Evolutionary conservation across 306 rosid genomes (phyloP).

Genomic region (Alnus rubra): DNA sequence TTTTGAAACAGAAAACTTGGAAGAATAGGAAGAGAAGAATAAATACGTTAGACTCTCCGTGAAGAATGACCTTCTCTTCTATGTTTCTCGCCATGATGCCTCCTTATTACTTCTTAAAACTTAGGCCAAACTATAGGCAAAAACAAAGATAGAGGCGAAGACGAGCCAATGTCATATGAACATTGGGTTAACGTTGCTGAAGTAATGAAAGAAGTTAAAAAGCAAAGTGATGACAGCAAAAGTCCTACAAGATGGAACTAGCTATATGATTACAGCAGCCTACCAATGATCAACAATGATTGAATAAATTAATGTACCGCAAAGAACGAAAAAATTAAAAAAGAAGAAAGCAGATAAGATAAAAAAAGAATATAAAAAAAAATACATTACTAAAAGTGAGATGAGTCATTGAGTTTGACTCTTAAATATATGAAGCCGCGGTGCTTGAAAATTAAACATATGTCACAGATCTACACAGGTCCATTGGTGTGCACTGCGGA

Average conservation of each 20-base stretch:
- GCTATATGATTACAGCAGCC: neutral
- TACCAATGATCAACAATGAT: neutral
- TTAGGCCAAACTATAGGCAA: neutral
- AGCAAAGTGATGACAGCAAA: neutral
- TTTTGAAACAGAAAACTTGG: neutral
- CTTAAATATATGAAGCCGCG: neutral
- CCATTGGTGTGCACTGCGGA: neutral
- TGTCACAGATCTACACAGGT: neutral
- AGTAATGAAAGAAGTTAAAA: neutral
- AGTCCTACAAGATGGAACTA: neutral
- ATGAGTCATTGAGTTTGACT: neutral
- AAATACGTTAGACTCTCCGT: conserved; percentile 52
- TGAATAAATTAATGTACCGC: neutral
- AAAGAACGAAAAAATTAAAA: no score
- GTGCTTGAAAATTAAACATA: neutral
- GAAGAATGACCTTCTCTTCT: conserved; percentile 41
- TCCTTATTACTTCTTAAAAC: neutral
- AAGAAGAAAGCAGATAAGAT: no score
- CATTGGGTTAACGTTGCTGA: neutral
- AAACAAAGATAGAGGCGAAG: neutral
- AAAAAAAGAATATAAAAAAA: neutral
- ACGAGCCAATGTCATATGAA: neutral
- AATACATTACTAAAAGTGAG: neutral
- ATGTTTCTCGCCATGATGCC: conserved; percentile 58
- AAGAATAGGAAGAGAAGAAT: neutral